Evolutionary conservation across 768 basidiomycete species (phyloP).

Genomic region (Auricularia sp.): DNA sequence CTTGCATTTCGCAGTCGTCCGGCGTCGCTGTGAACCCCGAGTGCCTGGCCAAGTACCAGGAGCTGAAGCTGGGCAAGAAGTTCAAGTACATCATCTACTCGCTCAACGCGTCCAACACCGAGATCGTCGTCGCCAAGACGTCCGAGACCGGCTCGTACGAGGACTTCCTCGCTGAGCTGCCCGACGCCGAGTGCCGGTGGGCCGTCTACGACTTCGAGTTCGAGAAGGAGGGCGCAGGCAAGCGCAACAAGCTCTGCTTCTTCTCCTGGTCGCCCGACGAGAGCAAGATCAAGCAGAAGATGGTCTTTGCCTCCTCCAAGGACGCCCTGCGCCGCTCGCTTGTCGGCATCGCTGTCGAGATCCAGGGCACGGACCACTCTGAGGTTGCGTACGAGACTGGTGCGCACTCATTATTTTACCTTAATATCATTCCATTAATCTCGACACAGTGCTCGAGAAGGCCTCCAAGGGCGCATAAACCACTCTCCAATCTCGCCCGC

Average conservation of each 20-base stretch:
- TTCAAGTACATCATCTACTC: slow-evolving; percentile 76
- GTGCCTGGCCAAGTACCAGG: slow-evolving; percentile 50
- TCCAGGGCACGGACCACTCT: slow-evolving; percentile 72
- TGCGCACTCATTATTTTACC: slow-evolving; percentile 23
- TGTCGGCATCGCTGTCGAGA: slow-evolving; percentile 65
- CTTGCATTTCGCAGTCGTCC: slow-evolving; percentile 35
- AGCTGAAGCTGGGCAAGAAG: slow-evolving; percentile 68
- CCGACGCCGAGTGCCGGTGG: slow-evolving; percentile 68
- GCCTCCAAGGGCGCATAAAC: slow-evolving; percentile 3
- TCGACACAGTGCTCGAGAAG: slow-evolving; percentile 7
- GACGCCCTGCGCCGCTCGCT: slow-evolving; percentile 66
- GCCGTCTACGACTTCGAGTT: slow-evolving; percentile 91
- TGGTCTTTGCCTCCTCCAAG: slow-evolving; percentile 84
- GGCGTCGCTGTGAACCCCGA: slow-evolving; percentile 50
- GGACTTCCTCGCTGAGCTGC: slow-evolving; percentile 61
- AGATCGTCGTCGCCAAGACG: slow-evolving; percentile 69
- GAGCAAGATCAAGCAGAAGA: slow-evolving; percentile 83
- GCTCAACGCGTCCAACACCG: slow-evolving; percentile 48
- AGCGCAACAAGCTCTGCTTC: slow-evolving; percentile 81
- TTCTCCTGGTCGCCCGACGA: slow-evolving; percentile 78
- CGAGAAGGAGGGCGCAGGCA: slow-evolving; percentile 58
- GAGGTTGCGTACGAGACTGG: slow-evolving; percentile 67
- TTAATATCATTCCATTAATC: not conserved
- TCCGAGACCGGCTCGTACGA: slow-evolving; percentile 49
- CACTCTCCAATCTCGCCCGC: too few relatives aligned